Conservation (phyloP, 371 early-diverging fungal species). For the Entomophthora muscae region DNA sequence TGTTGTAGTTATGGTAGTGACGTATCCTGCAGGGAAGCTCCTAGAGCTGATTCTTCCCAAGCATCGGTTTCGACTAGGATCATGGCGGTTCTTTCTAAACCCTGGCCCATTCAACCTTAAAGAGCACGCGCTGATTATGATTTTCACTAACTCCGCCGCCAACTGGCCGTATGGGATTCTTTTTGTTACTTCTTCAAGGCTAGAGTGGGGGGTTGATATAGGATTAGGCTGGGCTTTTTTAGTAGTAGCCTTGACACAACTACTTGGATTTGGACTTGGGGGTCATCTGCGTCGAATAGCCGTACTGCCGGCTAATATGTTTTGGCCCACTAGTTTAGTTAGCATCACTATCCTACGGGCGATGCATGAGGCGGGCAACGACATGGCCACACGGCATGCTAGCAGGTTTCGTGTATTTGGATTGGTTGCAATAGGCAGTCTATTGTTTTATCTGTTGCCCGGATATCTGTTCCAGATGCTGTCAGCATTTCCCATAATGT, state of each 20-base stretch:
- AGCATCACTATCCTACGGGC: slow-evolving; percentile 52
- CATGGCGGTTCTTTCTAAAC: slow-evolving; percentile 25
- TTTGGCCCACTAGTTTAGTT: slow-evolving; percentile 70
- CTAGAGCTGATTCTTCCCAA: slow-evolving; percentile 34
- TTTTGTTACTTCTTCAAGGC: slow-evolving; percentile 44
- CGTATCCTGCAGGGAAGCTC: slow-evolving; percentile 42
- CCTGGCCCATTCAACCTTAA: slow-evolving; percentile 64
- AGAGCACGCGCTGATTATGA: slow-evolving; percentile 49
- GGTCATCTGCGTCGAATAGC: slow-evolving; percentile 58
- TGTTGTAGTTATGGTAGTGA: slow-evolving; percentile 43
- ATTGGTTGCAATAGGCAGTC: not conserved
- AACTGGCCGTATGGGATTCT: slow-evolving; percentile 53
- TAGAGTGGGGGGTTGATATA: slow-evolving; percentile 42
- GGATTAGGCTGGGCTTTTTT: slow-evolving; percentile 38
- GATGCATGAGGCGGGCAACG: slow-evolving; percentile 30
- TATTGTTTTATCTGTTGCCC: slow-evolving; percentile 55
- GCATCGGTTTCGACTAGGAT: slow-evolving; percentile 45
- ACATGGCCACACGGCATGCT: not conserved
- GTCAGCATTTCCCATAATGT: slow-evolving; percentile 49
- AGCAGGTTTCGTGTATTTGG: not conserved
- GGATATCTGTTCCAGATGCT: slow-evolving; percentile 50
- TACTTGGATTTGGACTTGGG: slow-evolving; percentile 71
- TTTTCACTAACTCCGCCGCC: slow-evolving; percentile 36
- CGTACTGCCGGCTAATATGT: slow-evolving; percentile 62
- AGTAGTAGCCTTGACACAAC: slow-evolving; percentile 44